phyloP scores from a whole-genome alignment of 2,329 filamentous ascomycete genomes.

The Coniochaeta pulveracea region DNA sequence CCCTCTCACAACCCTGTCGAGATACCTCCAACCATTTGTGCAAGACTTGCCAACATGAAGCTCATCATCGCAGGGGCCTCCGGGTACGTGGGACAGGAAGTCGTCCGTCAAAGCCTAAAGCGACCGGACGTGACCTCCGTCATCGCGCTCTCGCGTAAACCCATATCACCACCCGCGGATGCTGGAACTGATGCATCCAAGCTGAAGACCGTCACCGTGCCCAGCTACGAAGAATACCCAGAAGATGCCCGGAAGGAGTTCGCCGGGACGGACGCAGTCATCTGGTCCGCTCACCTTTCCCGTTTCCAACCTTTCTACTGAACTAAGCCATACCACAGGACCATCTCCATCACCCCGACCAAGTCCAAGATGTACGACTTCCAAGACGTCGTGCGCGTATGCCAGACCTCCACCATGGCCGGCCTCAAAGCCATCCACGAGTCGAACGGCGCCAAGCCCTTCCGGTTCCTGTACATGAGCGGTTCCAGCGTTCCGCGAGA shows the following conservation, averaged over 20 bases:
- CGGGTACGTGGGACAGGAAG: constrained; percentile 28
- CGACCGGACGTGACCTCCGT: constrained; percentile 24
- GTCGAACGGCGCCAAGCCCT: constrained; percentile 23
- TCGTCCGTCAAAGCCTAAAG: constrained; percentile 29
- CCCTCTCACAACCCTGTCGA: too few species aligned
- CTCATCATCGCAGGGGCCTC: constrained; percentile 29
- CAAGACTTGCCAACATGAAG: too few species aligned
- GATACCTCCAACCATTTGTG: too few species aligned
- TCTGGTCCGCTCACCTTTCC: constrained; percentile 20
- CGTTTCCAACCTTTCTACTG: constrained; percentile 4
- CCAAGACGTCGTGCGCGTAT: constrained; percentile 27
- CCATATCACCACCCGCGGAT: constrained; percentile 16
- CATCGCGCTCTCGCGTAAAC: constrained; percentile 27
- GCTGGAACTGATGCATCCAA: constrained; percentile 19
- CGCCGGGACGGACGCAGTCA: constrained; percentile 27
- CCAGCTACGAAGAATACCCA: constrained; percentile 28
- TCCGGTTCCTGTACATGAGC: constrained; percentile 39
- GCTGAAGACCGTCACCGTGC: constrained; percentile 24
- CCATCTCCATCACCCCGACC: constrained; percentile 28
- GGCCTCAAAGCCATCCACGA: constrained; percentile 12
- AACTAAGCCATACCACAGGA: constrained; percentile 20
- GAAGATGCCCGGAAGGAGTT: constrained; percentile 26
- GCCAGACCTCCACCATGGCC: constrained; percentile 22
- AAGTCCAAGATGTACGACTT: constrained; percentile 18
- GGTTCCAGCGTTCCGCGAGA: constrained; percentile 31